A percentile compares a stretch with the other conserved stretches of the same genome.
phyloP scores from a whole-genome alignment of 2,329 filamentous ascomycete species.

The Colletotrichum noveboracense region DNA sequence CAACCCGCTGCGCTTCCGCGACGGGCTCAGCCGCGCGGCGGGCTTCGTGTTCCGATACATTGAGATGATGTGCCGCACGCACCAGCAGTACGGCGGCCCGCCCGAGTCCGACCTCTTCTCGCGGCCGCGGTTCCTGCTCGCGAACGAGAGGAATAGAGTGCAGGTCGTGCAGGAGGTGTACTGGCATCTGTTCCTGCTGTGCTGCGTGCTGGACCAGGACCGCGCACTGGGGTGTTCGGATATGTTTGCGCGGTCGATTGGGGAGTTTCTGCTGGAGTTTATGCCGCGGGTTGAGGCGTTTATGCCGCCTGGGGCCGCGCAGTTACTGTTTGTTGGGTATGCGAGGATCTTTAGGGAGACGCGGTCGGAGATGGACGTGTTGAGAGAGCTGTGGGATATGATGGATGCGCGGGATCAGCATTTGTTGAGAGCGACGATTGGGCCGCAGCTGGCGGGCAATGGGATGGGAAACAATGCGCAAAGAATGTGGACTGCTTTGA shows the following conservation, averaged over 20 bases:
- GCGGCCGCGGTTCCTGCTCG: conserved; percentile 6
- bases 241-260: conserved; percentile 26
- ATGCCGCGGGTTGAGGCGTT: conserved; percentile 20
- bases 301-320: not conserved
- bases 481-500: conserved; percentile 12
- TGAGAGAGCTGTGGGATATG: conserved; percentile 16
- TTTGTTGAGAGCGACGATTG: not conserved
- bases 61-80: not conserved
- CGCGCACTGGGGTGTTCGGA: conserved; percentile 31
- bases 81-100: not conserved
- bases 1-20: not conserved
- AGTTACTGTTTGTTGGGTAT: conserved; percentile 12
- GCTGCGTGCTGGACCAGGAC: conserved; percentile 31
- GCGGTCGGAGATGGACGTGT: not conserved
- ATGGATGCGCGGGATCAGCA: conserved; percentile 8
- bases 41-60: conserved; percentile 15
- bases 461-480: conserved; percentile 10
- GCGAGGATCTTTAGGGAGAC: conserved; percentile 18
- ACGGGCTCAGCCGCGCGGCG: not conserved
- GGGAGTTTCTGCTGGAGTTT: conserved; percentile 27
- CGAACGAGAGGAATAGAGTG: not conserved
- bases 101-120: not conserved
- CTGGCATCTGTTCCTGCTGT: conserved; percentile 25
- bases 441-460: conserved; percentile 1
- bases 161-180: conserved; percentile 8